phyloP scores from a whole-genome alignment of 164 flowering plant genomes.

The Dillenia suffruticosa region DNA sequence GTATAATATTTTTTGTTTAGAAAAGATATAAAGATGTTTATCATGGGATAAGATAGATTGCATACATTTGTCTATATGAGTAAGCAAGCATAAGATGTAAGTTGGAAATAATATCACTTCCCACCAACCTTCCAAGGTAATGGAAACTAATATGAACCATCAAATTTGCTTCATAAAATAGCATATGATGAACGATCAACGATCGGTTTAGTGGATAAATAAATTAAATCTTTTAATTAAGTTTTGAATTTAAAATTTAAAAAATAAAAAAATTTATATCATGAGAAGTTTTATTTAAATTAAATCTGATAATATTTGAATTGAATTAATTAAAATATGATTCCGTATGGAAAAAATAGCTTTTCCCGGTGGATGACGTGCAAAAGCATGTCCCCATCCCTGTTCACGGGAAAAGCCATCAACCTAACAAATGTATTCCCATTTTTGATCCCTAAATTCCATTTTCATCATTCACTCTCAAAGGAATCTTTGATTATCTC shows the following conservation, averaged over 20 bases:
- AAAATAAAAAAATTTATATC: too few species aligned
- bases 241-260: too few species aligned
- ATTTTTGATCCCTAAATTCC: background rate
- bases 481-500: background rate
- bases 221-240: too few species aligned
- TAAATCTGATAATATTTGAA: too few species aligned
- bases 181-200: too few species aligned
- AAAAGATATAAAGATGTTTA: background rate
- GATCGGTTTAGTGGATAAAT: too few species aligned
- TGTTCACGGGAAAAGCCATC: too few species aligned
- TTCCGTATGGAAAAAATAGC: background rate
- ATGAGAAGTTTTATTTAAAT: too few species aligned
- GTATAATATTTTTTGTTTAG: background rate
- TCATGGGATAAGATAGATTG: background rate
- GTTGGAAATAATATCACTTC: background rate
- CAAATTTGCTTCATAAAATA: background rate
- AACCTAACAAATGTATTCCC: background rate
- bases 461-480: background rate
- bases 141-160: background rate
- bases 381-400: too few species aligned
- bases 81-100: background rate
- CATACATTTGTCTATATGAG: background rate
- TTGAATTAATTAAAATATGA: too few species aligned
- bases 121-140: background rate
- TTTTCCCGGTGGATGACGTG: background rate